These are phyloP conservation scores for Kodamaea jinghongensis DNA, from an alignment of 805 yeast species.

Conservation along the genomic window DNA sequence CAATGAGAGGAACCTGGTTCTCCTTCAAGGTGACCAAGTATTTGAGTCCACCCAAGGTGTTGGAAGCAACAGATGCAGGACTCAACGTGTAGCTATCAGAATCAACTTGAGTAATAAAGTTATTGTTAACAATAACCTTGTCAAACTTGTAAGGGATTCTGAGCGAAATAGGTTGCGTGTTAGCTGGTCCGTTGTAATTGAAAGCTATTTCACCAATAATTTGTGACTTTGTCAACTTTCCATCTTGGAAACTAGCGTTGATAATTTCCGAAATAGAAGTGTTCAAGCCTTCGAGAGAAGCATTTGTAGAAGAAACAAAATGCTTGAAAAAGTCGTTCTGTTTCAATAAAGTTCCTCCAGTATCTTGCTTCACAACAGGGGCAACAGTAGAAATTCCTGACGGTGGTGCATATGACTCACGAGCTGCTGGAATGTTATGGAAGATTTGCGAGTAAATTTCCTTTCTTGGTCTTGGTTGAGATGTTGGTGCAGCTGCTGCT, in stretches of 20 bases:
- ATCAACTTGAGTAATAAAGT: conserved; percentile 28
- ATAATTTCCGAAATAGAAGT: conserved; percentile 85
- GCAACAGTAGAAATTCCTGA: conserved; percentile 10
- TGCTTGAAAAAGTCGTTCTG: conserved; percentile 50
- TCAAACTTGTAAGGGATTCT: conserved; percentile 49
- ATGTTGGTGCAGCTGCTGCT: conserved; percentile 15
- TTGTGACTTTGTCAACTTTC: conserved; percentile 55
- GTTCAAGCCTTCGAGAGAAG: conserved; percentile 55
- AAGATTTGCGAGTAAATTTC: conserved; percentile 48
- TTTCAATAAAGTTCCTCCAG: conserved; percentile 43
- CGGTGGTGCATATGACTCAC: conserved; percentile 27
- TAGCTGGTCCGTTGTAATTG: conserved; percentile 46
- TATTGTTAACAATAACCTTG: conserved; percentile 42
- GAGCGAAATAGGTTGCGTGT: conserved; percentile 29
- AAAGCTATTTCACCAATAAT: conserved; percentile 85
- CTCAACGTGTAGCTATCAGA: conserved; percentile 39
- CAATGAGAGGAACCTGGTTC: conserved; percentile 57
- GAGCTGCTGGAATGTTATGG: conserved; percentile 42
- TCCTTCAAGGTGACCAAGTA: conserved; percentile 55
- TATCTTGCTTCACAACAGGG: conserved; percentile 26
- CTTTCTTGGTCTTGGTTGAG: conserved; percentile 30
- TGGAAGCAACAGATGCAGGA: conserved; percentile 52
- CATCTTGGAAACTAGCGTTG: conserved; percentile 71
- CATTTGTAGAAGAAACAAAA: conserved; percentile 12
- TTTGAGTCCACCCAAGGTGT: conserved; percentile 78